Evolutionary conservation across 371 early-diverging fungal species (phyloP).

Genomic region (Dinochytrium kinnereticum): DNA sequence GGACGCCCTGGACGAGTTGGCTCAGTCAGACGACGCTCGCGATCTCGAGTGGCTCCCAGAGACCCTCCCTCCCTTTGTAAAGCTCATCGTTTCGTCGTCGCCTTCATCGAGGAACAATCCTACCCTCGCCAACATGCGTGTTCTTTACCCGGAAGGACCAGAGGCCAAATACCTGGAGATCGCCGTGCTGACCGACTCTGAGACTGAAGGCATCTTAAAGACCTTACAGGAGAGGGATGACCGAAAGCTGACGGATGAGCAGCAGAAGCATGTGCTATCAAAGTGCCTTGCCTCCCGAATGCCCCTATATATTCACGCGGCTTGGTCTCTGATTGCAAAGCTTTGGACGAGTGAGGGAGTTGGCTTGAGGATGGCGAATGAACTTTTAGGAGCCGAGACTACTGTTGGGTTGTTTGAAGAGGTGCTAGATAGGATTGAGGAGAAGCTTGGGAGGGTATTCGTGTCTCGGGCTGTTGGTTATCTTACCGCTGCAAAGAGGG

Average conservation of each 20-base stretch:
- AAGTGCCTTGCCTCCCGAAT: conserved; percentile 22
- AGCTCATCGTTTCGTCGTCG: conserved; percentile 23
- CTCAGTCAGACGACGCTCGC: conserved; percentile 28
- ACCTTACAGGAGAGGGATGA: neutral
- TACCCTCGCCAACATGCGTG: conserved; percentile 22
- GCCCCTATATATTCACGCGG: conserved; percentile 28
- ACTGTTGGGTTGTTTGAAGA: conserved; percentile 32
- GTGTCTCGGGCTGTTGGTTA: conserved; percentile 31
- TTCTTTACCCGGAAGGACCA: conserved; percentile 20
- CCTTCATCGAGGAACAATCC: conserved; percentile 24
- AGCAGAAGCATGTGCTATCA: neutral
- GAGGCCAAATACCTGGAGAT: conserved; percentile 22
- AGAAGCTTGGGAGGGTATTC: conserved; percentile 25
- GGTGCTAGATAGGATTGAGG: conserved; percentile 29
- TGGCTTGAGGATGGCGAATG: neutral
- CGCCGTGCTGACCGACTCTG: conserved; percentile 20
- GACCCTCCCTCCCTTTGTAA: conserved; percentile 24
- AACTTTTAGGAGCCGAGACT: conserved; percentile 23
- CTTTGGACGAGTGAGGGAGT: conserved; percentile 27
- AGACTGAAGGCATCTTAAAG: conserved; percentile 16
- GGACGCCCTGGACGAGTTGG: conserved; percentile 34
- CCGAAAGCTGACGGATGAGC: conserved; percentile 18
- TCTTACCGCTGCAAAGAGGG: conserved; percentile 31
- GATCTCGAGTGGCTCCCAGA: conserved; percentile 35
- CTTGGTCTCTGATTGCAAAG: conserved; percentile 29